These are phyloP conservation scores for Globisporangium alternatum DNA, from an alignment of 352 stramenopile genomes.

Conservation along the genomic window DNA sequence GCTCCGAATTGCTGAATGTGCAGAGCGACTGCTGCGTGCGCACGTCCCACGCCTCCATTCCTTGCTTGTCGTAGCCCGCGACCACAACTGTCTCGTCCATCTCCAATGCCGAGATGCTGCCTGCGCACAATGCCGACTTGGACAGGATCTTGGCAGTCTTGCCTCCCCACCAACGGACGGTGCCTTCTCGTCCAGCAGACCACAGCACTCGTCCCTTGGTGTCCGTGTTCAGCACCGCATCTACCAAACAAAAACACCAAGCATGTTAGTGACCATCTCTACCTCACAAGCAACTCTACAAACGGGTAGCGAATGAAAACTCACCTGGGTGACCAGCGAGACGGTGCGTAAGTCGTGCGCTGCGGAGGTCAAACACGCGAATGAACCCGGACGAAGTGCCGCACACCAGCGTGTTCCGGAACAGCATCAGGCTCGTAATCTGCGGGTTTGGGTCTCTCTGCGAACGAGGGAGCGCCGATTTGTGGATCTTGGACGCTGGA, in stretches of 20 bases:
- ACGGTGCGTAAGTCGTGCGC: conserved; percentile 72
- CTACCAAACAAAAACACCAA: conserved; percentile 28
- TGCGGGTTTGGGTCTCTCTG: conserved; percentile 62
- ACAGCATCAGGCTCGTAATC: conserved; percentile 87
- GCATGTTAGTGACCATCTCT: neutral
- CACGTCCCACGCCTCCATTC: conserved; percentile 88
- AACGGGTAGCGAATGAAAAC: neutral
- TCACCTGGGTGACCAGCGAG: conserved; percentile 82
- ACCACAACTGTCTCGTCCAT: conserved; percentile 90
- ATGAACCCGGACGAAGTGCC: conserved; percentile 87
- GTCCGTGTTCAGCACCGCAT: conserved; percentile 77
- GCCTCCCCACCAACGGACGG: conserved; percentile 85
- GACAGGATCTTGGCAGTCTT: conserved; percentile 85
- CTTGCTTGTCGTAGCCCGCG: conserved; percentile 73
- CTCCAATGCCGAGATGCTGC: conserved; percentile 72
- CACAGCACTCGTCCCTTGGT: conserved; percentile 85
- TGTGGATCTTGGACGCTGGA: conserved; percentile 77
- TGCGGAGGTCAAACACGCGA: conserved; percentile 83
- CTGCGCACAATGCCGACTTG: conserved; percentile 79
- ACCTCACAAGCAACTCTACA: neutral
- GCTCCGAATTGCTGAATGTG: conserved; percentile 73
- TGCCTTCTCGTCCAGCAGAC: conserved; percentile 79
- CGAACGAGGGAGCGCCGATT: conserved; percentile 69
- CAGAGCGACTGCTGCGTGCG: conserved; percentile 83
- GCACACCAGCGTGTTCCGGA: conserved; percentile 84